Conservation (phyloP, 768 basidiomycete species). For the Leccinum longicurvipes region DNA sequence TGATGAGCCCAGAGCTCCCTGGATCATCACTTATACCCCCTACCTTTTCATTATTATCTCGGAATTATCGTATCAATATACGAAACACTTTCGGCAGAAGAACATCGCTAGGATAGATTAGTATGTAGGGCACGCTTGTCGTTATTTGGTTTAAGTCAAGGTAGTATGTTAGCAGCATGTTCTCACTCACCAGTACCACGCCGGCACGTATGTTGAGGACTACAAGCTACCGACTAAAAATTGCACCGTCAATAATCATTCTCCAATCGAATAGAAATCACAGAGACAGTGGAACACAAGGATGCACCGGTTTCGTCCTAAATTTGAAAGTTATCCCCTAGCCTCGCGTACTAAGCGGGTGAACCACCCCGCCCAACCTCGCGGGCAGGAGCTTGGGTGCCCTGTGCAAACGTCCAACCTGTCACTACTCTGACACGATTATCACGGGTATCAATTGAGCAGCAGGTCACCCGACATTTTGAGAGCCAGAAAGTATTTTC, state of each 20-base stretch:
- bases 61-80: background rate
- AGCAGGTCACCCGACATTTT: background rate
- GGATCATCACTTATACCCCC: background rate
- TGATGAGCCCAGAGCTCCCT: background rate
- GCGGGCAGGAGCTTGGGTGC: background rate
- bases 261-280: background rate
- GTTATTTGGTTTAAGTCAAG: background rate
- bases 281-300: background rate
- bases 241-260: background rate
- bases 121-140: background rate
- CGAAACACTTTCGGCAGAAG: background rate
- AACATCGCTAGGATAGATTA: background rate
- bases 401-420: background rate
- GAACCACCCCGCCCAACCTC: too few relatives aligned
- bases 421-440: background rate
- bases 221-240: background rate
- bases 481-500: background rate
- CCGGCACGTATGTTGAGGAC: background rate
- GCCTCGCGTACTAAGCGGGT: background rate
- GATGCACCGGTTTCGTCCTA: background rate
- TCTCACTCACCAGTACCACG: background rate
- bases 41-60: background rate
- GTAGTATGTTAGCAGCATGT: background rate
- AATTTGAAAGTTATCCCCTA: background rate
- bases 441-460: background rate